Evolutionary conservation across 257 asterid genomes (phyloP).

Genomic region (Osmanthus fragrans): DNA sequence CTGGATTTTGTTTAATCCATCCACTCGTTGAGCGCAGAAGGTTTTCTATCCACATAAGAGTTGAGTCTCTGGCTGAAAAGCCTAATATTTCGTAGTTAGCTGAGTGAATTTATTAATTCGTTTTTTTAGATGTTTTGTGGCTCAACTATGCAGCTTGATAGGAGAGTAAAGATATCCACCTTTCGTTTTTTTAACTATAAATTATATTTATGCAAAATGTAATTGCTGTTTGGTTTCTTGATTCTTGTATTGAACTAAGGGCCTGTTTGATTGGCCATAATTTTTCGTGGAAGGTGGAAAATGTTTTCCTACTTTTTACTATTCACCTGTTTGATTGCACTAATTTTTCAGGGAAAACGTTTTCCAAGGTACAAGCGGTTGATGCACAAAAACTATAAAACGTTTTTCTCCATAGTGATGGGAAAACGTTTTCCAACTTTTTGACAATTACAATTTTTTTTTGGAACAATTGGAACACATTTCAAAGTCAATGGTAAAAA

Average conservation of each 20-base stretch:
- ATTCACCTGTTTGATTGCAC: too few relatives aligned
- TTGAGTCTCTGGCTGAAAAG: conserved; percentile 29
- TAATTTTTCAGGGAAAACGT: too few relatives aligned
- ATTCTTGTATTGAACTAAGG: not conserved
- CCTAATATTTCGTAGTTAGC: conserved; percentile 35
- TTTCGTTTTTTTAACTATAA: conserved; percentile 14
- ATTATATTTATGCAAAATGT: not conserved
- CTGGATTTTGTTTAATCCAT: conserved; percentile 30
- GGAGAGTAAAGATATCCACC: conserved; percentile 60
- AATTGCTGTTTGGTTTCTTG: not conserved
- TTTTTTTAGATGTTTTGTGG: conserved; percentile 45
- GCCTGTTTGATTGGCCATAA: too few relatives aligned
- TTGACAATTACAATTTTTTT: too few relatives aligned
- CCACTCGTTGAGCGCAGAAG: conserved; percentile 4
- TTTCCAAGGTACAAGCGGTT: too few relatives aligned
- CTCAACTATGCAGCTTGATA: conserved; percentile 76
- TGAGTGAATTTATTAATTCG: conserved; percentile 16
- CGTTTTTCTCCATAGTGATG: too few relatives aligned
- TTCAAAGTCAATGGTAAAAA: too few relatives aligned
- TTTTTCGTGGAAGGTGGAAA: too few relatives aligned
- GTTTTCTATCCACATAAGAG: conserved; percentile 23
- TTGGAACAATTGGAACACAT: too few relatives aligned
- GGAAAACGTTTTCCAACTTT: too few relatives aligned
- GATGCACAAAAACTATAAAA: too few relatives aligned
- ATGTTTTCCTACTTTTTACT: too few relatives aligned